These are phyloP conservation scores for Globisporangium apiculatum DNA, from an alignment of 352 stramenopile genomes.

Conservation along the genomic window DNA sequence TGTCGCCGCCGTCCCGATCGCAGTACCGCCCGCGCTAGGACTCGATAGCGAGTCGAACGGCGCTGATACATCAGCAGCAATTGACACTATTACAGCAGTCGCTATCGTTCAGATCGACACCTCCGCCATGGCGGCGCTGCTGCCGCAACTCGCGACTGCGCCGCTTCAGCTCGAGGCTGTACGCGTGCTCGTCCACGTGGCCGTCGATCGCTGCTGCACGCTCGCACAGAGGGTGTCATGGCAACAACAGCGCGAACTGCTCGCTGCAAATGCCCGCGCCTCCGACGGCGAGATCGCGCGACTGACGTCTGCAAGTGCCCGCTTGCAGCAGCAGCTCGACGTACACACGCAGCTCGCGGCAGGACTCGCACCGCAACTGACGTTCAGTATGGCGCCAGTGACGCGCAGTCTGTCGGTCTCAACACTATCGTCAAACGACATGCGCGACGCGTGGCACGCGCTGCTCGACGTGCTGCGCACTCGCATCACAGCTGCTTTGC, in stretches of 20 bases:
- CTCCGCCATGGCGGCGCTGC: too few relatives aligned
- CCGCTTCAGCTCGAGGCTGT: slow-evolving; percentile 1
- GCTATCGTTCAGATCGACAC: not conserved
- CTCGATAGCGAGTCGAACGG: not conserved
- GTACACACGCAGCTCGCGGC: not conserved
- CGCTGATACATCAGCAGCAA: too few relatives aligned
- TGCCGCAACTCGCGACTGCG: not conserved
- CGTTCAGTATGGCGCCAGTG: not conserved
- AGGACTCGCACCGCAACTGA: slow-evolving; percentile 9
- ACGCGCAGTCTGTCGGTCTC: not conserved
- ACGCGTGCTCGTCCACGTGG: slow-evolving; percentile 1
- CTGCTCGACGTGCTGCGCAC: slow-evolving; percentile 6
- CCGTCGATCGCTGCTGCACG: slow-evolving; percentile 1
- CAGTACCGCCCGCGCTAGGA: too few relatives aligned
- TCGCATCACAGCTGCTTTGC: slow-evolving; percentile 7
- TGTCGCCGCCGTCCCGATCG: not conserved
- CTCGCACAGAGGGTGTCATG: slow-evolving; percentile 2
- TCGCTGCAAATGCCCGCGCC: too few relatives aligned
- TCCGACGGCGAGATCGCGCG: too few relatives aligned
- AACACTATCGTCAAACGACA: slow-evolving; percentile 6
- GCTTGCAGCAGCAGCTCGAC: too few relatives aligned
- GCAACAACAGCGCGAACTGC: not conserved
- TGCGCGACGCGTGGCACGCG: slow-evolving; percentile 6
- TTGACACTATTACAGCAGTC: not conserved
- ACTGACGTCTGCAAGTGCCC: too few relatives aligned